A percentile compares a stretch with the other conserved stretches of the same genome.
phyloP scores from a whole-genome alignment of 2,329 filamentous ascomycete species.

The Penicillium decumbens region DNA sequence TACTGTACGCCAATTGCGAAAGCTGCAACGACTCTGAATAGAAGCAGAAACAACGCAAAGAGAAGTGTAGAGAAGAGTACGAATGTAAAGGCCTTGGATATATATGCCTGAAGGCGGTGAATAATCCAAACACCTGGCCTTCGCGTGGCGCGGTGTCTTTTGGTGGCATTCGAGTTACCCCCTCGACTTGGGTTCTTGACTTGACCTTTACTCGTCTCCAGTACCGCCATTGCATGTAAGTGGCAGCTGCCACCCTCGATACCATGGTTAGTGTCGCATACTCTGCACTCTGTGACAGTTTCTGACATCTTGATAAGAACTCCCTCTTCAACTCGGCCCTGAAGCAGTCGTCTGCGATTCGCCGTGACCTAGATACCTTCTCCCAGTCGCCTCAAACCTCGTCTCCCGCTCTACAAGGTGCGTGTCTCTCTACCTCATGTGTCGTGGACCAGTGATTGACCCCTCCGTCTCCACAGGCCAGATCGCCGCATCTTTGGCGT shows the following conservation, averaged over 20 bases:
- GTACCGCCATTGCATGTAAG: neutral
- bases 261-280: constrained; percentile 6
- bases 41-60: neutral
- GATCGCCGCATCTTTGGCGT: constrained; percentile 70
- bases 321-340: constrained; percentile 80
- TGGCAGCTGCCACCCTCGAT: constrained; percentile 8
- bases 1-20: neutral
- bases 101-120: constrained; percentile 32
- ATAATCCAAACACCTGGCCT: constrained; percentile 33
- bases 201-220: neutral
- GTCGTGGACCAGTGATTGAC: constrained; percentile 26
- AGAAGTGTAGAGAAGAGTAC: neutral
- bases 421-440: constrained; percentile 3
- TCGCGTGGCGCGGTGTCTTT: constrained; percentile 2
- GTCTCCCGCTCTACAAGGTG: constrained; percentile 60
- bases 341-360: constrained; percentile 76
- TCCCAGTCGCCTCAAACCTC: constrained; percentile 55
- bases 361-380: constrained; percentile 69
- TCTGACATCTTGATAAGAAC: constrained; percentile 55
- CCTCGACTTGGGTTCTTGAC: neutral
- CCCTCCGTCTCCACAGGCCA: constrained; percentile 51
- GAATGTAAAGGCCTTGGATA: neutral
- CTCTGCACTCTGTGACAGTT: neutral
- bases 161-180: neutral
- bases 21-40: neutral